These are phyloP conservation scores for Aurantiochytrium sp. DNA, from an alignment of 108 stramenopile species.

Conservation along the genomic window DNA sequence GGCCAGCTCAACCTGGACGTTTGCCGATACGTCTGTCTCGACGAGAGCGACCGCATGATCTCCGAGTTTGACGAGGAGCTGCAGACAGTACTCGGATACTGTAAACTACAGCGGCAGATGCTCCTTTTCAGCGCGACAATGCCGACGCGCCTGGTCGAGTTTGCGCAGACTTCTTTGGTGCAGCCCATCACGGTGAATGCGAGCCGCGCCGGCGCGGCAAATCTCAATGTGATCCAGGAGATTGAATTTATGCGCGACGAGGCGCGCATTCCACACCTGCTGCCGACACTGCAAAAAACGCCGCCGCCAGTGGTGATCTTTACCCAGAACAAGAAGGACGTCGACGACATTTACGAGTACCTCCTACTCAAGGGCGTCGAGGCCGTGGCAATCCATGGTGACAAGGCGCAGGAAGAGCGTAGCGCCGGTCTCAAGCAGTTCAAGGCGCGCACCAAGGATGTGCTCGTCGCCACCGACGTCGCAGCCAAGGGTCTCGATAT, in stretches of 20 bases:
- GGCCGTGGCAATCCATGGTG: conserved; percentile 96
- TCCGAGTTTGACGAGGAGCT: conserved; percentile 94
- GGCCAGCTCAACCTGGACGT: conserved; percentile 73
- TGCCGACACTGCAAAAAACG: conserved; percentile 96
- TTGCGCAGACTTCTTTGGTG: conserved; percentile 89
- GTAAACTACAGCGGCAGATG: conserved; percentile 91
- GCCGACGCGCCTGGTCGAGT: conserved; percentile 96
- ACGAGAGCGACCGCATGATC: conserved; percentile 97
- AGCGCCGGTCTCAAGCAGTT: conserved; percentile 86
- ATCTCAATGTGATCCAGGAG: conserved; percentile 98
- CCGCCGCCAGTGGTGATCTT: conserved; percentile 96
- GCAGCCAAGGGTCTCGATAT: conserved; percentile 99
- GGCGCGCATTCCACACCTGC: conserved; percentile 88
- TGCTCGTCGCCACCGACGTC: conserved; percentile 94
- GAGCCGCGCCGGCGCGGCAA: conserved; percentile 94
- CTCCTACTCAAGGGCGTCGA: conserved; percentile 93
- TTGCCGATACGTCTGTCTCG: conserved; percentile 88
- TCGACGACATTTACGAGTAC: conserved; percentile 98
- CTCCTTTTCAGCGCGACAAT: conserved; percentile 95
- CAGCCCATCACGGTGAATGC: conserved; percentile 93
- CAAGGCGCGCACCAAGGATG: conserved; percentile 85
- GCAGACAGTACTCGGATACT: conserved; percentile 83
- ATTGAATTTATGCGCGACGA: conserved; percentile 98
- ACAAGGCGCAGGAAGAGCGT: conserved; percentile 96
- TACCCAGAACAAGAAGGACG: conserved; percentile 90